Evolutionary conservation across 306 rosid species (phyloP), one percentile per base, ranked within the genome.

Genomic region (Quercus berberidifolia): DNA sequence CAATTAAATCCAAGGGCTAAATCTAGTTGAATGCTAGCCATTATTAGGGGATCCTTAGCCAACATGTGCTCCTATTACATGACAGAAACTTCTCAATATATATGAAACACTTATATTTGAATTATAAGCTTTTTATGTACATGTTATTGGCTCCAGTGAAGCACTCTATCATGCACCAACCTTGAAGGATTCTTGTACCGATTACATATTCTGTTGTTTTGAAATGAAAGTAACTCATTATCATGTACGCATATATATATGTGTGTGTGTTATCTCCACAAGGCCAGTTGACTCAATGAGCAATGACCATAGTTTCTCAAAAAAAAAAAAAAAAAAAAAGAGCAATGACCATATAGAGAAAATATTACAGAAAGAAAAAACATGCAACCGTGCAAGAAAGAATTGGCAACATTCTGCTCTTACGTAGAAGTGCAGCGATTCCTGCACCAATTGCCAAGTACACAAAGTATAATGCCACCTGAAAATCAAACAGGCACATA

Each of bases 401-500:
- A 64, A 8, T 2, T 3, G 23, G 77, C 46, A 31, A 4, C 31
- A 73, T 41, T 58, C 13, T 9, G 12, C 21, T 85, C 96, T 90
- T 86, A 95, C 99, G 99, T n/a, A 93, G 83, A 76, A 90, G 86
- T 3, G 99, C 78, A 28, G 86, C 90, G 73, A 84, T 23, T 70
- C 92, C 97, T 2, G 91, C 71, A 2, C 87, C 95, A 82, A 90
- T 26, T 38, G 93, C 99, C 74, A 92, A 79, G 88, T 81, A 91
- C 62, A 95, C 76, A 74, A 90, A 90, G 18, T 90, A 21, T 63
- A 86, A 0, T 0, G 93, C 60, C 10, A 91, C 89, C 99, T 95
- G 92, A 18, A 73, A 81, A 26, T 62, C 19, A 75, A 43, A 74
- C 7, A 55, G n/a, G 1, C 65, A 81, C 1, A 60, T 18, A 6